Evolutionary conservation across 257 asterid genomes (phyloP).

Genomic region (Ilex aquifolium): DNA sequence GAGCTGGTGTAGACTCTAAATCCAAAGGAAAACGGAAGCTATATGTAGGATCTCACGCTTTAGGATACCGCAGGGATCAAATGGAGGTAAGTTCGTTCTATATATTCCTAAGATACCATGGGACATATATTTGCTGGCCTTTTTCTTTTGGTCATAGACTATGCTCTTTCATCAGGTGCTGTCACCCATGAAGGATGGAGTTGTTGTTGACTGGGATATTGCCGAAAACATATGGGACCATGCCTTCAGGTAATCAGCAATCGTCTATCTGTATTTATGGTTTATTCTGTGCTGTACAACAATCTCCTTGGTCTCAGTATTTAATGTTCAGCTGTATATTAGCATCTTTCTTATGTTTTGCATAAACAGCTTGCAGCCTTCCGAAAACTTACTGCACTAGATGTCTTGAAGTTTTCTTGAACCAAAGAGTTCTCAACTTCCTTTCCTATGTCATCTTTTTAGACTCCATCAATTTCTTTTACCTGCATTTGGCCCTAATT

Average conservation of each 20-base stretch:
- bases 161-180: constrained; percentile 45
- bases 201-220: constrained; percentile 89
- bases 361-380: no score
- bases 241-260: constrained; percentile 61
- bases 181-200: constrained; percentile 87
- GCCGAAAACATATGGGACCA: constrained; percentile 97
- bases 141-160: constrained; percentile 13
- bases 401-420: no score
- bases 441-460: no score
- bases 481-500: no score
- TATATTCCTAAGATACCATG: constrained; percentile 8
- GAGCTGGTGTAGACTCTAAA: constrained; percentile 57
- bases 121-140: constrained; percentile 5
- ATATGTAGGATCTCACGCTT: constrained; percentile 84
- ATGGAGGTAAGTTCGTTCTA: constrained; percentile 66
- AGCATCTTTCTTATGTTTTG: no score
- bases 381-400: no score
- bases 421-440: no score
- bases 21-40: constrained; percentile 68
- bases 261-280: constrained; percentile 1
- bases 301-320: no score
- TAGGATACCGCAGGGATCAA: constrained; percentile 86
- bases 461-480: no score
- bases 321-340: no score
- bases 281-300: neutral